Evolutionary conservation across 495 filamentous ascomycete species (phyloP).

Genomic region (Penicillium desertorum): DNA sequence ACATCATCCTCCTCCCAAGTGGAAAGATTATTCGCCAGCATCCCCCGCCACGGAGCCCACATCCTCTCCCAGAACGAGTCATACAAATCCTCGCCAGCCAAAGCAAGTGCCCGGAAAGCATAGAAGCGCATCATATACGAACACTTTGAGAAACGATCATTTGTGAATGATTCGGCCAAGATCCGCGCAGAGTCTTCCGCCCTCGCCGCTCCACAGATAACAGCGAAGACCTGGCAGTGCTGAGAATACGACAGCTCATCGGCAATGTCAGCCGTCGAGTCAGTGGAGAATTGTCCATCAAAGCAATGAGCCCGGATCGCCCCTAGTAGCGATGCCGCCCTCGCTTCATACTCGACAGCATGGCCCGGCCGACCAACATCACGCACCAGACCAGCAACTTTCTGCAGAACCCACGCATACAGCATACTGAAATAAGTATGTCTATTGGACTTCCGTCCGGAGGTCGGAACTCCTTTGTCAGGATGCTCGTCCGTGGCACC

Average conservation of each 20-base stretch:
- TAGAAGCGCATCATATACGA: conserved; percentile 46
- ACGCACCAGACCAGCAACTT: conserved; percentile 29
- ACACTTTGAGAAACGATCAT: conserved; percentile 34
- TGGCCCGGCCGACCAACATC: conserved; percentile 31
- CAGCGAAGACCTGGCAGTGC: conserved; percentile 40
- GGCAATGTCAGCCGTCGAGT: conserved; percentile 30
- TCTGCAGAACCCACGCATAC: conserved; percentile 35
- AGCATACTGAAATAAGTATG: conserved; percentile 42
- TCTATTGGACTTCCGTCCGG: conserved; percentile 27
- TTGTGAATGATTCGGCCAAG: conserved; percentile 22
- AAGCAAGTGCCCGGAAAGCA: conserved; percentile 32
- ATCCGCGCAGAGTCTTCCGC: conserved; percentile 16
- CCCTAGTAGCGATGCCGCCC: conserved; percentile 20
- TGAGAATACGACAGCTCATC: conserved; percentile 32
- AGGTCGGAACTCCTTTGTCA: conserved; percentile 39
- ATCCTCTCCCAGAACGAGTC: conserved; percentile 29
- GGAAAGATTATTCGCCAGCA: conserved; percentile 38
- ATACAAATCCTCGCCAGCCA: conserved; percentile 28
- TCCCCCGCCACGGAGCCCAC: conserved; percentile 34
- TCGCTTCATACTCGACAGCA: conserved; percentile 35
- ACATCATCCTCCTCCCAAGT: conserved; percentile 47
- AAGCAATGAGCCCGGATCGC: conserved; percentile 37
- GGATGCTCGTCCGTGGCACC: conserved; percentile 35
- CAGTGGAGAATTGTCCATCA: conserved; percentile 36
- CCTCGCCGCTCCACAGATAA: conserved; percentile 31